Evolutionary conservation across 1,139 yeast genomes (phyloP).

Genomic region (Suhomyces chickasaworum): DNA sequence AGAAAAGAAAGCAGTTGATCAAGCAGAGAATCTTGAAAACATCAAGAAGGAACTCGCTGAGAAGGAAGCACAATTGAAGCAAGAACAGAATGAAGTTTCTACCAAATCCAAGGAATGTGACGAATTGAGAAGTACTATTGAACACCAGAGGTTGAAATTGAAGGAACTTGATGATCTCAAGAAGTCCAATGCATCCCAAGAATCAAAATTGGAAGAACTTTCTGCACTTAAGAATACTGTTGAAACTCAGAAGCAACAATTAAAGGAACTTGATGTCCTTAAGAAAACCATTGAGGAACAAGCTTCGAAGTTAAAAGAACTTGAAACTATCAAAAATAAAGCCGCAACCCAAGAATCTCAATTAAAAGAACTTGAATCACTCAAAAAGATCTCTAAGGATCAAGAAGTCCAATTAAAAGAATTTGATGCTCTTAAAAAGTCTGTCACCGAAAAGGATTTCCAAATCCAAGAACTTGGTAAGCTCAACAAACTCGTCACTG

Average conservation of each 20-base stretch:
- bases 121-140: neutral
- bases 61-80: neutral
- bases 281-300: neutral
- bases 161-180: slow-evolving; percentile 5
- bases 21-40: slow-evolving; percentile 1
- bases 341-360: neutral
- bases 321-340: neutral
- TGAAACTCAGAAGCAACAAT: neutral
- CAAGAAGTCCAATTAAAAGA: slow-evolving; percentile 2
- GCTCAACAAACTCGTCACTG: neutral
- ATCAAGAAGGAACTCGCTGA: neutral
- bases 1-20: neutral
- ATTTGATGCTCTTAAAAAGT: neutral
- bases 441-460: neutral
- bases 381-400: neutral
- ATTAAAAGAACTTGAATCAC: neutral
- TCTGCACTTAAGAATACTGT: slow-evolving; percentile 1
- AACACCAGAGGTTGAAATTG: neutral
- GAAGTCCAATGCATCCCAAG: neutral
- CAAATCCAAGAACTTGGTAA: neutral
- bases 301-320: neutral
- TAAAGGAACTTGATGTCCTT: neutral
- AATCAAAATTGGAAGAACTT: slow-evolving; percentile 4
- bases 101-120: neutral
- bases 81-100: neutral